A percentile compares a stretch with the other conserved stretches of the same genome.
phyloP scores from a whole-genome alignment of 2,329 filamentous ascomycete genomes.

The Colletotrichum brevisporum region DNA sequence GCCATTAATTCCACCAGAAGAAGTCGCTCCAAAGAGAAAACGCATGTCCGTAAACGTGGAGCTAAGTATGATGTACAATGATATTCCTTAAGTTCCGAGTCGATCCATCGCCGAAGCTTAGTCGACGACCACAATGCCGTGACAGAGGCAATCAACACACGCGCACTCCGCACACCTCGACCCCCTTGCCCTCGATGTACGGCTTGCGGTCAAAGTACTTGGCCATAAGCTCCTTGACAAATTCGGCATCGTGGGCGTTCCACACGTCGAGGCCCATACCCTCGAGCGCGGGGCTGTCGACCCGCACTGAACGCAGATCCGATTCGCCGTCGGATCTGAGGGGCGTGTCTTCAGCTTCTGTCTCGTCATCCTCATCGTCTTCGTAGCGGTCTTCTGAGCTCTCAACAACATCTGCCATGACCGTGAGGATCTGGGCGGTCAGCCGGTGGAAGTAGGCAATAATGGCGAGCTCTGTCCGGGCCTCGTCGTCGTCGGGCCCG shows the following conservation, averaged over 20 bases:
- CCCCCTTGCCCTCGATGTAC: slow-evolving; percentile 75
- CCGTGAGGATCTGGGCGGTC: slow-evolving; percentile 75
- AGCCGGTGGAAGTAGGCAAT: slow-evolving; percentile 87
- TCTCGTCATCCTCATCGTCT: slow-evolving; percentile 51
- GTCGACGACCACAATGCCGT: neutral
- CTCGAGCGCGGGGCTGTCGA: slow-evolving; percentile 76
- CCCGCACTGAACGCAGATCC: slow-evolving; percentile 59
- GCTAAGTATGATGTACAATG: slow-evolving; percentile 6
- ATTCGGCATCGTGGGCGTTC: slow-evolving; percentile 79
- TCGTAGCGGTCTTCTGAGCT: slow-evolving; percentile 61
- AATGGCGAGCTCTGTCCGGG: slow-evolving; percentile 75
- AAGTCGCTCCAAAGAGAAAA: neutral
- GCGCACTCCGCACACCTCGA: slow-evolving; percentile 81
- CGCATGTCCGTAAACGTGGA: neutral
- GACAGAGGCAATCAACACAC: slow-evolving; percentile 67
- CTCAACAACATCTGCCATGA: slow-evolving; percentile 73
- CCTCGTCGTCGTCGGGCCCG: slow-evolving; percentile 54
- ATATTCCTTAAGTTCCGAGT: neutral
- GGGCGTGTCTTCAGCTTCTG: slow-evolving; percentile 48
- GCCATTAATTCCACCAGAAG: slow-evolving; percentile 6
- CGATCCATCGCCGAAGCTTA: neutral
- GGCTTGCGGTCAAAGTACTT: slow-evolving; percentile 77
- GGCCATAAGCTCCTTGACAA: slow-evolving; percentile 73
- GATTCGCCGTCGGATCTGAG: slow-evolving; percentile 44
- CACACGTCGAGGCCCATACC: slow-evolving; percentile 84